Evolutionary conservation across 179 eudicot species (phyloP).

Genomic region (Monotropa hypopitys): DNA sequence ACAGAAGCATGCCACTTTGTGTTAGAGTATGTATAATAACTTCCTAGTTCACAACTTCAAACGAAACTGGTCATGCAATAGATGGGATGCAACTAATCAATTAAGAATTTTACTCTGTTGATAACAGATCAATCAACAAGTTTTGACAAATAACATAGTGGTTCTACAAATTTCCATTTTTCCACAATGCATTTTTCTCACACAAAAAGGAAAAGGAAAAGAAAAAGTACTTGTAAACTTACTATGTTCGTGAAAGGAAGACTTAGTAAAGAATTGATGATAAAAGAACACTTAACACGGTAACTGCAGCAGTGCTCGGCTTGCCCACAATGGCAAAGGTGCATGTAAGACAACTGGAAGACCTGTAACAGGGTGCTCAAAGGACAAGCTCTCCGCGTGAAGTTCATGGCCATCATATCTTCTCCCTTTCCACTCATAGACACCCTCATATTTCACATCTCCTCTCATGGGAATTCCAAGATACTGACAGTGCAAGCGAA

Average conservation of each 20-base stretch:
- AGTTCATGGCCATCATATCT: slow-evolving; percentile 59
- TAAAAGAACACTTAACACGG: neutral
- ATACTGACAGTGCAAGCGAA: slow-evolving; percentile 91
- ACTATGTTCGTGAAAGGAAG: neutral
- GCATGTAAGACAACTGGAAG: slow-evolving; percentile 42
- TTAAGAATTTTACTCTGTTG: neutral
- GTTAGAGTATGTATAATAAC: neutral
- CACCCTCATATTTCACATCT: slow-evolving; percentile 92
- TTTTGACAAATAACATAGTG: neutral
- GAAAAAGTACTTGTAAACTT: neutral
- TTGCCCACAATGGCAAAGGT: slow-evolving; percentile 77
- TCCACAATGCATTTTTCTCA: neutral
- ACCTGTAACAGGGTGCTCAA: slow-evolving; percentile 84
- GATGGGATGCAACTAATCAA: neutral
- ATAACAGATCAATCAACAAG: neutral
- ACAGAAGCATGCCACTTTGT: neutral
- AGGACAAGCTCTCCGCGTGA: slow-evolving; percentile 81
- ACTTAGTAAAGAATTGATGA: neutral
- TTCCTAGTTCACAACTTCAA: neutral
- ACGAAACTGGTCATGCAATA: neutral
- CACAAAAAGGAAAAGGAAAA: neutral
- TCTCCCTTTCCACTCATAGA: slow-evolving; percentile 68
- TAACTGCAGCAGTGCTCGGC: slow-evolving; percentile 18
- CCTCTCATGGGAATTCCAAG: slow-evolving; percentile 82
- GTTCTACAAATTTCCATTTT: neutral